phyloP scores from a whole-genome alignment of 2,329 filamentous ascomycete species.

The Ophiostoma tasmaniense region DNA sequence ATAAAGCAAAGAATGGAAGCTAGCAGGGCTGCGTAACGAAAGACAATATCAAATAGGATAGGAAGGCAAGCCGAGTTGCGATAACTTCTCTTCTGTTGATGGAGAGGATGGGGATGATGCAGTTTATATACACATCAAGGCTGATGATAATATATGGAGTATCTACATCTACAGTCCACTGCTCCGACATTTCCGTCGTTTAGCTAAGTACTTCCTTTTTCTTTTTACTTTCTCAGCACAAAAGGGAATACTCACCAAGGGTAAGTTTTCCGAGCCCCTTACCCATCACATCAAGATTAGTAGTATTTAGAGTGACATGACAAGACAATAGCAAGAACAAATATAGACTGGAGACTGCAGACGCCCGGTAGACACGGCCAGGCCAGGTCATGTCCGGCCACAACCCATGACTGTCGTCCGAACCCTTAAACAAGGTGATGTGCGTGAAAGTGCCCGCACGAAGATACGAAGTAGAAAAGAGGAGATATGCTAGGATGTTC shows the following conservation, averaged over 20 bases:
- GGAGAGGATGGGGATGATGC: not conserved
- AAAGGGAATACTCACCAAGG: not conserved
- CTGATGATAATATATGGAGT: not conserved
- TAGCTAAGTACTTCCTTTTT: not conserved
- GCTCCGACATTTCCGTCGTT: not conserved
- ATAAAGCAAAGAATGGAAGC: not conserved
- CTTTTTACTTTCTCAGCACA: not conserved
- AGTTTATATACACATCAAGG: not conserved
- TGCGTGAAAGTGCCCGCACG: not conserved
- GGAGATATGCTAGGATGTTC: not conserved
- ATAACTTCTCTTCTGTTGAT: not conserved
- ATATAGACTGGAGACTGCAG: not conserved
- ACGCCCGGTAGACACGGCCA: not conserved
- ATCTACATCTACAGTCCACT: not conserved
- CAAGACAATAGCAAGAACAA: not conserved
- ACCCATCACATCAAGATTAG: not conserved
- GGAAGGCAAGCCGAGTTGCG: slow-evolving; percentile 3
- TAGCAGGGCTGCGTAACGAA: not conserved
- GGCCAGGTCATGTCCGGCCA: not conserved
- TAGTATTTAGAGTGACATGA: not conserved
- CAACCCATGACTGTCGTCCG: not conserved
- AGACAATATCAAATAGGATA: not conserved
- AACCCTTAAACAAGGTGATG: not conserved
- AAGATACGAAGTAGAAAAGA: too few relatives aligned
- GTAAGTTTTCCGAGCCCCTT: not conserved